Percentiles rank a stretch among this genome's conserved stretches.
phyloP scores from a whole-genome alignment of 306 rosid genomes.

The Styphnolobium japonicum region DNA sequence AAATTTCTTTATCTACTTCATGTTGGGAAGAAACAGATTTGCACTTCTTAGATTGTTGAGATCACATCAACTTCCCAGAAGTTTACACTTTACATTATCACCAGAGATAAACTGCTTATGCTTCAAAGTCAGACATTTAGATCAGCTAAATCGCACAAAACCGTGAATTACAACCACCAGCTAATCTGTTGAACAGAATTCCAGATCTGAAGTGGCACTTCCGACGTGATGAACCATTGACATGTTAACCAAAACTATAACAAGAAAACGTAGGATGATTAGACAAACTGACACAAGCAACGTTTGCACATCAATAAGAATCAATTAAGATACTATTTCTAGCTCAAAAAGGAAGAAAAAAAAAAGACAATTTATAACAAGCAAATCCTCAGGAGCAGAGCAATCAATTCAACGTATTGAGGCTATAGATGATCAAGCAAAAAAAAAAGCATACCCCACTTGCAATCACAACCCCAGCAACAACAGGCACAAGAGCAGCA shows the following conservation, averaged over 20 bases:
- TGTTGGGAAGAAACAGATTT: neutral
- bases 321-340: neutral
- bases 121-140: slow-evolving; percentile 20
- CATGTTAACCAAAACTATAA: slow-evolving; percentile 5
- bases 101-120: neutral
- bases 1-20: neutral
- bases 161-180: neutral
- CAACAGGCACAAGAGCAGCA: slow-evolving; percentile 96
- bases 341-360: neutral
- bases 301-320: slow-evolving; percentile 7
- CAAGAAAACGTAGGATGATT: neutral
- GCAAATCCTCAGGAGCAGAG: neutral
- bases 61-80: slow-evolving; percentile 7
- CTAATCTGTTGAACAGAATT: neutral
- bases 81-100: neutral
- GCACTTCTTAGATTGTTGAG: slow-evolving; percentile 4
- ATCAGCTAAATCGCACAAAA: slow-evolving; percentile 14
- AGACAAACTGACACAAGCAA: neutral
- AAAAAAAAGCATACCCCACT: slow-evolving; percentile 76
- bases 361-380: neutral
- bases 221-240: neutral
- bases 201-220: slow-evolving; percentile 55
- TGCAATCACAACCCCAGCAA: slow-evolving; percentile 95
- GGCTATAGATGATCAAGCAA: neutral
- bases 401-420: neutral